Evolutionary conservation across 495 filamentous ascomycete genomes (phyloP).

Genomic region (Cercophora samala): DNA sequence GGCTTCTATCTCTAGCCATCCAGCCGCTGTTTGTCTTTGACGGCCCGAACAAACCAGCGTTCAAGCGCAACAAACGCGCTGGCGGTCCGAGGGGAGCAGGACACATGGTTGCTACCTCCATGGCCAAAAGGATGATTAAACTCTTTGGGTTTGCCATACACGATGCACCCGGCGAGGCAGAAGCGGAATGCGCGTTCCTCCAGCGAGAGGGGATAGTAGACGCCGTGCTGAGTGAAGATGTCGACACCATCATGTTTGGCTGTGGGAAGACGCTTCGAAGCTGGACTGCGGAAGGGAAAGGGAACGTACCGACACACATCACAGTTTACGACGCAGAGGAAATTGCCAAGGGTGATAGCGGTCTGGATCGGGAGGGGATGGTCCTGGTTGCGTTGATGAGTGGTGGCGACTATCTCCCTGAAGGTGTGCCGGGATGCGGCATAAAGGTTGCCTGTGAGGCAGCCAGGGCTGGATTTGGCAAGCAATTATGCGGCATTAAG

Average conservation of each 20-base stretch:
- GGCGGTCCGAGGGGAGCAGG: constrained; percentile 37
- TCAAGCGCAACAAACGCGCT: constrained; percentile 78
- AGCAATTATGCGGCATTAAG: constrained; percentile 63
- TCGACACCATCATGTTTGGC: constrained; percentile 98
- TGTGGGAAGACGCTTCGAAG: constrained; percentile 72
- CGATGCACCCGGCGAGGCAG: constrained; percentile 90
- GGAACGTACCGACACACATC: constrained; percentile 76
- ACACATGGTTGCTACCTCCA: constrained; percentile 51
- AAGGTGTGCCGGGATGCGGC: constrained; percentile 83
- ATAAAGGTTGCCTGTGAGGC: constrained; percentile 85
- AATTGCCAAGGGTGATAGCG: constrained; percentile 49
- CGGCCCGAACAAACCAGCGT: constrained; percentile 80
- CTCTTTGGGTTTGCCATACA: constrained; percentile 83
- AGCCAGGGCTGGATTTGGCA: constrained; percentile 82
- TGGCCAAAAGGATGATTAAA: constrained; percentile 74
- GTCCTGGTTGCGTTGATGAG: constrained; percentile 92
- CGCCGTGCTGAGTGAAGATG: constrained; percentile 93
- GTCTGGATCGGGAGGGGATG: constrained; percentile 83
- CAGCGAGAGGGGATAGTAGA: constrained; percentile 85
- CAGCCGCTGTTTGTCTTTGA: constrained; percentile 96
- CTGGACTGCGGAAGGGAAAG: constrained; percentile 71
- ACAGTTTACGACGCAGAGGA: constrained; percentile 62
- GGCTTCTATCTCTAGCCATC: constrained; percentile 74
- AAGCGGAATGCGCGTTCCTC: constrained; percentile 90
- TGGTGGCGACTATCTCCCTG: constrained; percentile 91